Evolutionary conservation across 1,284 basidiomycete species (phyloP), one percentile per base, ranked within the genome.

Genomic region (Cryptococcus sp.): DNA sequence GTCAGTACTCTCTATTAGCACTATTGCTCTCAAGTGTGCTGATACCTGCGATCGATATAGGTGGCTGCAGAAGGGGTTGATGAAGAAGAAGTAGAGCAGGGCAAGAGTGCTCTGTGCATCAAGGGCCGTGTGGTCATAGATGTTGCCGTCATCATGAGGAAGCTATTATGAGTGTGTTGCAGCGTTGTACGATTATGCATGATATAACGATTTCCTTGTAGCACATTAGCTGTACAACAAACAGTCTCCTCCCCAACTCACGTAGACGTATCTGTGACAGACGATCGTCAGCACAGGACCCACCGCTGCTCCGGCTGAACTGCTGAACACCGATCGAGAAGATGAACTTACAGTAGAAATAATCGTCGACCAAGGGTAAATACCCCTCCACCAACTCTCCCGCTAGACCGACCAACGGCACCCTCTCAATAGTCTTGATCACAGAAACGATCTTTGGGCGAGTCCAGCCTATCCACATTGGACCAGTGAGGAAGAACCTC

Each of bases 341-440:
- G 20, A 41, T 10, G 17, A 8, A 84, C 90, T 72, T 69, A 93
- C 91, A 96, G 81, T 93, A 96, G 81, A 95, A 89, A 80, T 95
- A 95, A 74, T 93, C 90, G 77, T 97, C 89, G 64, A 97, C 91
- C 69, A 97, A 80, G 11, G 92, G 92, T 64, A 96, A 85, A 88
- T 94, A 97, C 71, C 94, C 93, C 65, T 86, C 86, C 61, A 93
- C 78, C 56, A 96, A 81, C 22, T 87, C 86, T 56, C 90, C 85
- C 35, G 93, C 78, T 51, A 95, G 73, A 25, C 88, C 87, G 25
- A 97, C 70, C 40, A 95, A 60, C 23, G 92, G 91, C 52, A 84
- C 83, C 60, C 82, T 81, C 19, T 86, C 82, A 23, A 87, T 84
- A 47, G 77, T 80, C 48, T 84, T 79, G 17, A 66, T 84, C 84